Evolutionary conservation across 2,329 filamentous ascomycete genomes (phyloP), one percentile per base, ranked within the genome.

Genomic region (Pseudogymnoascus sp.): DNA sequence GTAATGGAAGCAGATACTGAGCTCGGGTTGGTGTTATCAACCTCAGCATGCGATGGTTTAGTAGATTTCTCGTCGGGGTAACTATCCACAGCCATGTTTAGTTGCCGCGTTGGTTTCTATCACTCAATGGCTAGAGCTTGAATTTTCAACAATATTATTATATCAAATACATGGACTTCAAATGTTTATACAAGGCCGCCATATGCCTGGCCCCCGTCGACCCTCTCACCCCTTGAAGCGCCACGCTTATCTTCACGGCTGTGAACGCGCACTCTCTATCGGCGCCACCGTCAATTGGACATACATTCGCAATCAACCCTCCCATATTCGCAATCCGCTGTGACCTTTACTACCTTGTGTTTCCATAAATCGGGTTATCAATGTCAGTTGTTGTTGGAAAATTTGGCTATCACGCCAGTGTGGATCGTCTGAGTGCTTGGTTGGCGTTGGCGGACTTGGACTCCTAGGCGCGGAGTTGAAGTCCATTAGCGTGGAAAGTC

Each of bases 381-480:
- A 53, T 31, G 26, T 31, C 4, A 53, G 46, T 4, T 12, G 46
- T 53, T 53, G 46, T 53, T 19, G 26, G 26, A 56, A 33, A 56
- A 33, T 31, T 33, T 33, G 8, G 46, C 26, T 31, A 56, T 56
- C 46, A 56, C 46, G 46, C 46, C 26, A 56, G 46, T 19, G 46
- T 56, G 46, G 46, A 56, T 56, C 46, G 8, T 16, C 10, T 26
- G 6, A 11, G 46, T 31, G n/a, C n/a, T 56, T 26, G 46, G 31
- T 2, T 22, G n/a, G 46, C 26, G 46, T 56, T 56, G 46, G 26
- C 46, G 46, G 46, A 56, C 26, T 56, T 56, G 46, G 46, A 53
- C 46, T 53, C 46, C 46, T 53, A 33, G 46, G n/a, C n/a, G n/a
- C 46, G 46, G 46, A 53, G 46, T 53, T 19, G 26, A 53, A 53